Conservation (phyloP, 208 protist genomes). For the Leishmania tarentolae region DNA sequence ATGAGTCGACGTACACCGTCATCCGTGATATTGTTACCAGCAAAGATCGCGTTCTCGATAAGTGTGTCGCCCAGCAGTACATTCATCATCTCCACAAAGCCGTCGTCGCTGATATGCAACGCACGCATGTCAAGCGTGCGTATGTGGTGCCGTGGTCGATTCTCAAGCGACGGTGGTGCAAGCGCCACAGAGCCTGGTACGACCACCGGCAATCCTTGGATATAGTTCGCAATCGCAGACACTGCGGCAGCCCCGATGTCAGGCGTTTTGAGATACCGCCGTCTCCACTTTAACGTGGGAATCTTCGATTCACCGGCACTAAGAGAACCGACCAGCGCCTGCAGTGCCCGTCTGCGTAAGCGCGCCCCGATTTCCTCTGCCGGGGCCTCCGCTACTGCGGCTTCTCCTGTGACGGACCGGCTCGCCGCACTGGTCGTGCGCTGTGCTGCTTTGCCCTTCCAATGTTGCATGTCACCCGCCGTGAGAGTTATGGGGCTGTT, state of each 20-base stretch:
- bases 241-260: constrained; percentile 39
- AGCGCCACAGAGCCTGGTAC: neutral
- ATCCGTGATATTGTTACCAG: constrained; percentile 65
- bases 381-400: constrained; percentile 9
- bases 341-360: constrained; percentile 35
- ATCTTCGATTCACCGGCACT: constrained; percentile 34
- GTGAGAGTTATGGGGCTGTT: neutral
- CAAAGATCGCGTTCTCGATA: constrained; percentile 43
- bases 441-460: neutral
- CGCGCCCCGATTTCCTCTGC: constrained; percentile 41
- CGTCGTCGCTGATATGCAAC: constrained; percentile 59
- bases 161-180: neutral
- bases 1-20: constrained; percentile 37
- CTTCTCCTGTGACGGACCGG: constrained; percentile 5
- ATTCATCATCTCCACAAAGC: constrained; percentile 46
- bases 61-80: constrained; percentile 41
- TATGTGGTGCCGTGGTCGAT: constrained; percentile 29
- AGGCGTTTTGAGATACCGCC: constrained; percentile 49
- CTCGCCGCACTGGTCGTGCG: neutral
- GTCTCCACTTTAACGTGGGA: constrained; percentile 53
- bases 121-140: constrained; percentile 64
- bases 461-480: neutral
- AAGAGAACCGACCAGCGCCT: constrained; percentile 47
- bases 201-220: constrained; percentile 17
- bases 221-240: constrained; percentile 27